phyloP scores from a whole-genome alignment of 495 filamentous ascomycete genomes.

The Tirmania nivea region DNA sequence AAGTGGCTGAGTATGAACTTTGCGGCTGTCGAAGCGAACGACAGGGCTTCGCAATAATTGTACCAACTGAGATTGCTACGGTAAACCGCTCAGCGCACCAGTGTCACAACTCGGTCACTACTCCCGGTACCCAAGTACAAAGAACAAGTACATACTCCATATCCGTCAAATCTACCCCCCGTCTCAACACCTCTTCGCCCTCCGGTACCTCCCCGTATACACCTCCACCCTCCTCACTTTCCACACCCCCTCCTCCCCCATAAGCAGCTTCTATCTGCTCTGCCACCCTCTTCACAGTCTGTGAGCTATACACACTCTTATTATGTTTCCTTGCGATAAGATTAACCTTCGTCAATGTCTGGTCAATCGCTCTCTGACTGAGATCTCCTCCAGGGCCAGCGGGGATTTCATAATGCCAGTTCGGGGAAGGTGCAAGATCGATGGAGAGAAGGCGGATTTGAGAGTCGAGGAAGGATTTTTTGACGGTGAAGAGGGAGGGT shows the following conservation, averaged over 20 bases:
- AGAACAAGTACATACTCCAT: constrained; percentile 4
- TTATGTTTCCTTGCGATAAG: constrained; percentile 44
- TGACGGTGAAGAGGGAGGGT: neutral
- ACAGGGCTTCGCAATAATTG: no score
- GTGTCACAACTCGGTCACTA: no score
- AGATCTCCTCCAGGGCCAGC: constrained; percentile 26
- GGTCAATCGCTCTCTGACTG: constrained; percentile 32
- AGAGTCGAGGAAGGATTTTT: neutral
- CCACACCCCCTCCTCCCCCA: constrained; percentile 21
- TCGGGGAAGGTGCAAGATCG: constrained; percentile 25
- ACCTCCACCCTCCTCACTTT: constrained; percentile 26
- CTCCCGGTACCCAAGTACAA: neutral
- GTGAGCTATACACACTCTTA: constrained; percentile 47
- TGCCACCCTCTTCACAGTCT: constrained; percentile 56
- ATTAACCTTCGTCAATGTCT: constrained; percentile 42
- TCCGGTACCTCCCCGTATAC: constrained; percentile 22
- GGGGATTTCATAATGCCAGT: constrained; percentile 32
- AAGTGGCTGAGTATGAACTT: no score
- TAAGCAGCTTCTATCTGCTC: constrained; percentile 64
- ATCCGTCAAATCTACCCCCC: constrained; percentile 22
- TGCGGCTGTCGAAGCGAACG: no score
- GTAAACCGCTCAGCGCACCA: no score
- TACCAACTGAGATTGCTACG: no score
- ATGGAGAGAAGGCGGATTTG: neutral
- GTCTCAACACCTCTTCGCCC: constrained; percentile 22